Conservation (phyloP, 768 basidiomycete species). For the Suillus occidentalis region DNA sequence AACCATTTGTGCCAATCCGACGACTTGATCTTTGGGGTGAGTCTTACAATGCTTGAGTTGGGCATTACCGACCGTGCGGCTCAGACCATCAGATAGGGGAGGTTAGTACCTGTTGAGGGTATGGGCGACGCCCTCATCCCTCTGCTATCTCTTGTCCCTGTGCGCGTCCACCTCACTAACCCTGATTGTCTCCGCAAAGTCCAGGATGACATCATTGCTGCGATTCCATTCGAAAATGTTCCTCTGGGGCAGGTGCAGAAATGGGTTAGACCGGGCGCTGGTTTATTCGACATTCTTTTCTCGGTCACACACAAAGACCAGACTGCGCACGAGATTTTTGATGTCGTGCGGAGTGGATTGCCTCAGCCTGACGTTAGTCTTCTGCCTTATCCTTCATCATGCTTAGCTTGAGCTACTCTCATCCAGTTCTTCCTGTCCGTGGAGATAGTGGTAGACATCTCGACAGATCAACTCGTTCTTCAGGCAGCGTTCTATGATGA, state of each 20-base stretch:
- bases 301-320: conserved; percentile 29
- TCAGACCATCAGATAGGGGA: conserved; percentile 33
- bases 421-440: conserved; percentile 23
- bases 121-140: conserved; percentile 26
- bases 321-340: conserved; percentile 20
- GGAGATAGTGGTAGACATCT: conserved; percentile 26
- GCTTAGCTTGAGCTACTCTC: conserved; percentile 2
- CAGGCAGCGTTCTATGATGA: conserved; percentile 24
- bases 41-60: conserved; percentile 10
- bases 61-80: neutral
- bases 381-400: neutral
- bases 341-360: conserved; percentile 28
- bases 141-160: conserved; percentile 29
- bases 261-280: conserved; percentile 26
- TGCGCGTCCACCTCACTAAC: conserved; percentile 21
- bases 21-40: conserved; percentile 34
- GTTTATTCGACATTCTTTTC: conserved; percentile 33
- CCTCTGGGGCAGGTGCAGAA: conserved; percentile 30
- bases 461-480: conserved; percentile 16
- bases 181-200: conserved; percentile 18
- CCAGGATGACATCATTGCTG: conserved; percentile 29
- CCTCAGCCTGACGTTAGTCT: conserved; percentile 32
- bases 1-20: conserved; percentile 21
- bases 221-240: conserved; percentile 30
- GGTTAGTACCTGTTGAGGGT: conserved; percentile 27